Evolutionary conservation across 495 filamentous ascomycete genomes (phyloP).

Genomic region (Acidiella bohemica): DNA sequence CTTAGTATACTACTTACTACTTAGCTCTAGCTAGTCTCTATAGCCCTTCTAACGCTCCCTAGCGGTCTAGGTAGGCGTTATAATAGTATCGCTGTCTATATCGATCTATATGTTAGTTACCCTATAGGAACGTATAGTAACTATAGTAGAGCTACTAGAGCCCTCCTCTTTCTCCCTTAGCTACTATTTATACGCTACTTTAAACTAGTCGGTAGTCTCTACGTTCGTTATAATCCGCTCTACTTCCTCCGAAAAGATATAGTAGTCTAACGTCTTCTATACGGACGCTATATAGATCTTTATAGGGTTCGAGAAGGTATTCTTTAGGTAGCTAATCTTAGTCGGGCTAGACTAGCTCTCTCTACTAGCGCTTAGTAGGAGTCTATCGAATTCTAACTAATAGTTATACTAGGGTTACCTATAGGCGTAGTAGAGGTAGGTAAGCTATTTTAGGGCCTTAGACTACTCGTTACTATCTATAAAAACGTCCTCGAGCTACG

Average conservation of each 20-base stretch:
- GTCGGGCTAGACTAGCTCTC: not conserved
- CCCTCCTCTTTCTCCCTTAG: not conserved
- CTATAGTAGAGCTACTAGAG: not conserved
- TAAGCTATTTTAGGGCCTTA: not conserved
- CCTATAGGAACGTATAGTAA: not conserved
- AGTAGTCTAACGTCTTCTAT: not conserved
- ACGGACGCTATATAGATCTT: not conserved
- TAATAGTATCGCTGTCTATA: not conserved
- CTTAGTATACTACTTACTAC: conserved; percentile 1
- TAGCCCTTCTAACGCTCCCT: not conserved
- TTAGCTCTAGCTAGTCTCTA: not conserved
- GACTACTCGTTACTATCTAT: conserved; percentile 1
- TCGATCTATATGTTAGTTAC: not conserved
- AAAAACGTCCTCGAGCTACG: not conserved
- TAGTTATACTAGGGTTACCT: conserved; percentile 1
- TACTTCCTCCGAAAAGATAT: not conserved
- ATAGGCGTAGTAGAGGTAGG: not conserved
- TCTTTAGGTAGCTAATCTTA: conserved; percentile 1
- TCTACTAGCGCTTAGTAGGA: not conserved
- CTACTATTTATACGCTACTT: not conserved
- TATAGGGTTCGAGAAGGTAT: not conserved
- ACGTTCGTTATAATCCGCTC: conserved; percentile 1
- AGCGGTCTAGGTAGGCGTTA: not conserved
- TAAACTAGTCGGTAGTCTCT: conserved; percentile 2
- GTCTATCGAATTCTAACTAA: conserved; percentile 3